These are phyloP conservation scores for Fraxinus velutina DNA, from an alignment of 305 asterid species.

Conservation along the genomic window DNA sequence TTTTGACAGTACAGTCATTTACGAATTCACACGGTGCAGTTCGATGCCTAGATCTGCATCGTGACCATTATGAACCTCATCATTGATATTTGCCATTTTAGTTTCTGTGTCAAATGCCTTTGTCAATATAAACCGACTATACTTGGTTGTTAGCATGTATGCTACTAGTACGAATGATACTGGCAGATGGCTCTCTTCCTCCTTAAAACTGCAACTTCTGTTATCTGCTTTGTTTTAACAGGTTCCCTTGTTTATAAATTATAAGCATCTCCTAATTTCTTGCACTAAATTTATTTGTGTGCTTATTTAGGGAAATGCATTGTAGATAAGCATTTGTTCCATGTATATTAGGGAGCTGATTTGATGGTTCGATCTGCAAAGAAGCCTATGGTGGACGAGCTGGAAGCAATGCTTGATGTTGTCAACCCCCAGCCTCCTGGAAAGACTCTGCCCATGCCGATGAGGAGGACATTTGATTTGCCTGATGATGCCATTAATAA, in stretches of 20 bases:
- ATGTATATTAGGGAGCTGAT: conserved; percentile 65
- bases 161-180: not conserved
- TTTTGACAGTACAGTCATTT: not conserved
- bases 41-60: not conserved
- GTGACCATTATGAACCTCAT: not conserved
- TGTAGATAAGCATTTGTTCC: conserved; percentile 2
- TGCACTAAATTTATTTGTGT: not conserved
- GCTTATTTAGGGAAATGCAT: not conserved
- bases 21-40: not conserved
- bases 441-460: conserved; percentile 28
- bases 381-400: conserved; percentile 78
- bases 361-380: conserved; percentile 71
- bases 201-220: not conserved
- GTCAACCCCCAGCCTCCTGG: conserved; percentile 81
- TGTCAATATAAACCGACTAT: not conserved
- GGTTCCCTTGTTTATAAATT: not conserved
- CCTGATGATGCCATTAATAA: conserved; percentile 70
- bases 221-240: not conserved
- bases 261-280: not conserved
- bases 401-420: conserved; percentile 92
- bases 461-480: conserved; percentile 82
- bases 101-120: not conserved
- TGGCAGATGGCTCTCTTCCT: not conserved
- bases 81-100: not conserved
- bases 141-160: not conserved